Base-by-base conservation (phyloP, 345 rosid species). In the Murraya koenigii region DNA sequence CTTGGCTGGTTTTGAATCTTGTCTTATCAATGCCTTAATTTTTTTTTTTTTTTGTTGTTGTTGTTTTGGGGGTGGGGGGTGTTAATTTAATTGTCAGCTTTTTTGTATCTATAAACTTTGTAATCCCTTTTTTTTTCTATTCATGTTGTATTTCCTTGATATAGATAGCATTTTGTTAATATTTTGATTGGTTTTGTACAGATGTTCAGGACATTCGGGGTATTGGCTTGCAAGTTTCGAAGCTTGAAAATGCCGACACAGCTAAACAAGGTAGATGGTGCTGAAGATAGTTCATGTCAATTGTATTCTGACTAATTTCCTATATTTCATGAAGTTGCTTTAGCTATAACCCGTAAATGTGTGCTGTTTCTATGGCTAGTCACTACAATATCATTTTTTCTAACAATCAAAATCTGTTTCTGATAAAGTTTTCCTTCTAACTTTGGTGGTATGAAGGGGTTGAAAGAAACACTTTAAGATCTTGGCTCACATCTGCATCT, bases 211-310 rank as follows among this genome's bases (percentile, higher is more conserved):
- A 92, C 39, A 87, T 95, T 52, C 93, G 98, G 19, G 99, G 98
- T 69, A 86, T 95, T 81, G 98, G 99, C 86, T 89, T 95, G 91
- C 98, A 93, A 89, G 98, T 95, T 77, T 87, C 98, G 60, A 93
- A 88, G 87, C 96, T 95, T 84, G 97, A 93, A 80, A 85, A 82
- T 85, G 88, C 84, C 13, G 92, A 91, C 76, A 75, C 85, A 79
- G 79, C 82, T 62, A 89, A 86, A 78, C 87, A 87, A 88, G 97
- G 97, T 94, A 5, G 62, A 61, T 69, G 38, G 36, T 58, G 64
- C 63, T 65, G 75, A 78, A 76, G 58, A 44, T 30, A n/a, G 69
- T 75, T 79, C 75, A 66, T 58, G 58, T 5, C 11, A 39, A 38
- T 8, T 9, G 25, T 76, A 59, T 8, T 76, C 3, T 44, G 1